A percentile compares a stretch with the other conserved stretches of the same genome.
phyloP scores from a whole-genome alignment of 108 stramenopile species.

The Parietichytrium sp. region DNA sequence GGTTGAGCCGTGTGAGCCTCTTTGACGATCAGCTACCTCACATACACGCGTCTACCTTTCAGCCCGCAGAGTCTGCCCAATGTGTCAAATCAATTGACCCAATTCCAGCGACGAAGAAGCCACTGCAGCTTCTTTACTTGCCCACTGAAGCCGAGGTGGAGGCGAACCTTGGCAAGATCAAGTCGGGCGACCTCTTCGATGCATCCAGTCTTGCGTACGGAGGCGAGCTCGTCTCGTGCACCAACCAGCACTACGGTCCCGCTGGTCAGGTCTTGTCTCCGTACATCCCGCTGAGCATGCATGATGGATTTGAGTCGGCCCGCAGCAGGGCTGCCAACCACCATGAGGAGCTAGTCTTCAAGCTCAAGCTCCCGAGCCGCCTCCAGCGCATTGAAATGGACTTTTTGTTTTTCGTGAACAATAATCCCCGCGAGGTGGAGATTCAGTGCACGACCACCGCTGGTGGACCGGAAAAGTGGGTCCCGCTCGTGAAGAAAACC shows the following conservation, averaged over 20 bases:
- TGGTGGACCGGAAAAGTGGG: constrained; percentile 36
- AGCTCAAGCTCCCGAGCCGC: neutral
- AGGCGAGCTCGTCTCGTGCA: constrained; percentile 25
- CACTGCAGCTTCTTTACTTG: constrained; percentile 2
- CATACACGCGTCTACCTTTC: neutral
- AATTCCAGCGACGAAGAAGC: constrained; percentile 31
- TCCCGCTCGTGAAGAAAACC: neutral
- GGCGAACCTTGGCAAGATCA: neutral
- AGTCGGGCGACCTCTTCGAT: neutral
- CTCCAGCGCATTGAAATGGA: constrained; percentile 3
- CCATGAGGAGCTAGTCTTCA: constrained; percentile 12
- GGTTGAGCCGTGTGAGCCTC: neutral
- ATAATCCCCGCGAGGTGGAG: constrained; percentile 1
- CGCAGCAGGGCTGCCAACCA: neutral
- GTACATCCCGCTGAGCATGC: neutral
- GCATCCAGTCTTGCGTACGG: constrained; percentile 29
- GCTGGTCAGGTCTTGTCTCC: constrained; percentile 19
- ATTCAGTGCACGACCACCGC: neutral
- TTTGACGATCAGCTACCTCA: neutral
- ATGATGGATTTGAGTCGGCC: constrained; percentile 14
- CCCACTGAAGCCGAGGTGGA: neutral
- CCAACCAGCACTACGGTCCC: constrained; percentile 38
- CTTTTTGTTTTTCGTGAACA: constrained; percentile 28
- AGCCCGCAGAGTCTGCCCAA: neutral
- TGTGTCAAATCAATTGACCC: neutral